phyloP scores from a whole-genome alignment of 2,329 filamentous ascomycete species.

The Aspergillus sp. region DNA sequence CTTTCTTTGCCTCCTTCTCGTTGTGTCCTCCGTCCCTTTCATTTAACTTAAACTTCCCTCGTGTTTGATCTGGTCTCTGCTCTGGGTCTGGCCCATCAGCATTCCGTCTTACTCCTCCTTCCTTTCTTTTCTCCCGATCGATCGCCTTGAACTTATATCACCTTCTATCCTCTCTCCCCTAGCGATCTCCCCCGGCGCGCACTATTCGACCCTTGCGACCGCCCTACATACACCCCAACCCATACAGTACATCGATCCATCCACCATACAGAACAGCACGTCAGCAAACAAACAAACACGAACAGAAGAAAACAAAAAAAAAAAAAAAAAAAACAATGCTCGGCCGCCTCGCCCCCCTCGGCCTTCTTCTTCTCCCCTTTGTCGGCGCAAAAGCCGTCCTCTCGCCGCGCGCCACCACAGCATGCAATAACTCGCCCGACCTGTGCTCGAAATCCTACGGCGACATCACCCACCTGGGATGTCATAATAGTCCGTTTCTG shows the following conservation, averaged over 20 bases:
- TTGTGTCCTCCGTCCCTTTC: neutral
- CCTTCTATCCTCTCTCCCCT: neutral
- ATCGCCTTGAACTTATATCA: too few species aligned
- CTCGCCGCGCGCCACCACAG: slow-evolving; percentile 39
- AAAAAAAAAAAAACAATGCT: slow-evolving; percentile 21
- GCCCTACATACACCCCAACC: too few species aligned
- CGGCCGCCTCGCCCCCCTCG: slow-evolving; percentile 24
- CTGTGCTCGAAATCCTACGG: slow-evolving; percentile 72
- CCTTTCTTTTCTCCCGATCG: neutral
- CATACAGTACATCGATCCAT: neutral
- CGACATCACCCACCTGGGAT: slow-evolving; percentile 74
- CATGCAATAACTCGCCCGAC: slow-evolving; percentile 78
- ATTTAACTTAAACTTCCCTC: neutral
- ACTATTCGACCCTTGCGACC: neutral
- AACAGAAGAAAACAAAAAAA: neutral
- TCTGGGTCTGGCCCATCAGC: neutral
- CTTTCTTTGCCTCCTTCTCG: neutral
- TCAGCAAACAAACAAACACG: neutral
- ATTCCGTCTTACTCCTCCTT: neutral
- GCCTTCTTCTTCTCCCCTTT: slow-evolving; percentile 31
- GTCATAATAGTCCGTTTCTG: slow-evolving; percentile 72
- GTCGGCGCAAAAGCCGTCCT: slow-evolving; percentile 27
- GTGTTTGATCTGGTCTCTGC: neutral
- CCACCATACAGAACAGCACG: neutral
- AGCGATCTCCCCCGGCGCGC: too few species aligned